Evolutionary conservation across 2,329 filamentous ascomycete genomes (phyloP).

Genomic region (Fusarium pseudograminearum): DNA sequence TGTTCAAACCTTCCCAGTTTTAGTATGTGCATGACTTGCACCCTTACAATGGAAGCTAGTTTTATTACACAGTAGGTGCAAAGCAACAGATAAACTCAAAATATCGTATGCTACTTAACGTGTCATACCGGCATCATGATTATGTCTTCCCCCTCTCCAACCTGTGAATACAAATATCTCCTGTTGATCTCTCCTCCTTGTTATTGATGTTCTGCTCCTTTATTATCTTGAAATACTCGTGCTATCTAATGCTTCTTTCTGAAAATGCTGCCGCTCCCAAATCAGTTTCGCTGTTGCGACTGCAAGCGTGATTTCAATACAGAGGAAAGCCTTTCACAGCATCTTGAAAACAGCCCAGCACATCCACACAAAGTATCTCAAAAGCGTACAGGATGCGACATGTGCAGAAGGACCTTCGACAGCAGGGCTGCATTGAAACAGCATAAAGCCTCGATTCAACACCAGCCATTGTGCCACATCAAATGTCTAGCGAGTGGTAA

Average conservation of each 20-base stretch:
- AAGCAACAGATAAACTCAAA: too few relatives aligned
- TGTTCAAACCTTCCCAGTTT: too few relatives aligned
- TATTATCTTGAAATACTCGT: too few relatives aligned
- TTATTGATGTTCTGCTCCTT: too few relatives aligned
- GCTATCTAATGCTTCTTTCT: background rate
- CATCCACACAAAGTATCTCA: background rate
- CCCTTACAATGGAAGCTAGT: too few relatives aligned
- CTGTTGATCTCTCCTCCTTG: too few relatives aligned
- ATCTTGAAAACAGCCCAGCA: background rate
- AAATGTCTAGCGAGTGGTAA: background rate
- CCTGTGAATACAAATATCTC: too few relatives aligned
- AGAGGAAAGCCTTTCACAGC: background rate
- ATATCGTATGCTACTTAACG: too few relatives aligned
- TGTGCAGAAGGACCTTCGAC: background rate
- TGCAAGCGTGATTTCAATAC: background rate
- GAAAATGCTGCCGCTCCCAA: background rate
- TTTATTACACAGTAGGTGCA: too few relatives aligned
- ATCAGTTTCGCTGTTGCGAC: conserved; percentile 7
- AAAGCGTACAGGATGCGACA: background rate
- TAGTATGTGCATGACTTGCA: too few relatives aligned
- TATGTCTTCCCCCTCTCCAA: too few relatives aligned
- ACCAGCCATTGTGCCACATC: background rate
- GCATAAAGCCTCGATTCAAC: background rate
- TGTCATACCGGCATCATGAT: too few relatives aligned
- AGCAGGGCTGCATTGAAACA: background rate